Percentiles rank a stretch among this genome's conserved stretches.
Conservation (phyloP, 1,284 basidiomycete species). For the Porogramme epimiltina region DNA sequence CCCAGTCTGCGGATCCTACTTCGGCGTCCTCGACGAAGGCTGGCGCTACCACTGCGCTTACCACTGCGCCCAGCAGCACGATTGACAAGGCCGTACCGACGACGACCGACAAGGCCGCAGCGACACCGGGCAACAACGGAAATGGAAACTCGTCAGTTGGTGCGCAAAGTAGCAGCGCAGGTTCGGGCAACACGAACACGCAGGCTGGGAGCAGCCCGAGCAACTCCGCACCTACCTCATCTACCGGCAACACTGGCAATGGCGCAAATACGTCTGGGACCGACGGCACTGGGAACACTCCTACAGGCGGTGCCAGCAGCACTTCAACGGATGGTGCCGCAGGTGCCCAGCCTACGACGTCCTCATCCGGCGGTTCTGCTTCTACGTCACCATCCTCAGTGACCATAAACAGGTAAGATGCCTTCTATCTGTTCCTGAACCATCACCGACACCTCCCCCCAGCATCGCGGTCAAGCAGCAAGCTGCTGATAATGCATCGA, state of each 20-base stretch:
- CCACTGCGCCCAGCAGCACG: neutral
- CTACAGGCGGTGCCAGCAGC: no score
- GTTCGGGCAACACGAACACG: neutral
- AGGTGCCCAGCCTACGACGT: no score
- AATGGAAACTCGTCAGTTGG: no score
- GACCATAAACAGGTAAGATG: no score
- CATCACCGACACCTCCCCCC: neutral
- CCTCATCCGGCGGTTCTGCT: no score
- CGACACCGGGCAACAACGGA: no score
- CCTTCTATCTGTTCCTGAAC: neutral
- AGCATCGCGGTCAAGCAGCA: constrained; percentile 4
- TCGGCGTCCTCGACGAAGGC: no score
- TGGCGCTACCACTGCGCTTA: neutral
- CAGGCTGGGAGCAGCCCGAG: no score
- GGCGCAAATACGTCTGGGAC: neutral
- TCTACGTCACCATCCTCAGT: no score
- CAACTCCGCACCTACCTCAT: no score
- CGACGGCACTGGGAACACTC: neutral
- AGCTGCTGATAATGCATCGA: constrained; percentile 10
- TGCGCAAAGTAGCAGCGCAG: neutral
- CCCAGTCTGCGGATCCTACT: neutral
- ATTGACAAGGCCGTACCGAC: neutral
- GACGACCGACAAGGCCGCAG: neutral
- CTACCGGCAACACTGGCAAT: neutral
- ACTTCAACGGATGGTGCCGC: no score